Base-by-base conservation (phyloP, 164 flowering plant species). In the Vitis riparia region DNA sequence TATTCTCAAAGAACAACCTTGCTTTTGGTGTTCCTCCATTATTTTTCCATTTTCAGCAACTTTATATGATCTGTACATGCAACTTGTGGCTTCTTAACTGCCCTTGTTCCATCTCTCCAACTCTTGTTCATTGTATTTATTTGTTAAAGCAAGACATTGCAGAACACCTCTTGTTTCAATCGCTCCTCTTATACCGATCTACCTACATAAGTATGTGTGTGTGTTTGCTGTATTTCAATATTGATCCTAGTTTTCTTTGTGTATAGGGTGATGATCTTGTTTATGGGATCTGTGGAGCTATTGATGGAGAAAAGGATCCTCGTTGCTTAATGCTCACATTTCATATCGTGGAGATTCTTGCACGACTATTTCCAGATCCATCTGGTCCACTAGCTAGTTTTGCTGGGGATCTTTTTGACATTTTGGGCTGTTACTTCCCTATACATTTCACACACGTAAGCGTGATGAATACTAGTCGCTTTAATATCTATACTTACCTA, bases 371-470 rank as follows among this genome's bases (percentile, higher is more conserved):
- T 81, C 91, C 93, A 66, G 92, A 86, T 80, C 84, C 92, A 15
- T 76, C 73, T 72, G 93, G 89, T 48, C 83, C 89, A 51, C 68
- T 91, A 50, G 86, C 87, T 65, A 79, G 70, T 75, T 78, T 63
- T 85, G 87, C 92, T 15, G 86, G 71, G 68, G 97, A 89, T 15
- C 79, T 91, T 74, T 93, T 90, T 78, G 95, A 87, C 6, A 78
- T 88, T 69, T 72, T 95, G 80, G 85, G 92, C 11, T 73, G 89
- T 73, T 95, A 95, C 80, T 95, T 93, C 73, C 99, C 99, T 30
- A 82, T 95, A 72, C 97, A 93, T 84, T 95, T 88, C 76, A 95
- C 98, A 55, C 99, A 93, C 85, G 99, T 95, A 84, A 86, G 96
- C 61, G 66, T 13, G 48, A 37, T 5, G 61, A 37, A 58, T 47